These are phyloP conservation scores for Periconia digitata DNA, from an alignment of 2,329 filamentous ascomycete genomes.

Conservation along the genomic window DNA sequence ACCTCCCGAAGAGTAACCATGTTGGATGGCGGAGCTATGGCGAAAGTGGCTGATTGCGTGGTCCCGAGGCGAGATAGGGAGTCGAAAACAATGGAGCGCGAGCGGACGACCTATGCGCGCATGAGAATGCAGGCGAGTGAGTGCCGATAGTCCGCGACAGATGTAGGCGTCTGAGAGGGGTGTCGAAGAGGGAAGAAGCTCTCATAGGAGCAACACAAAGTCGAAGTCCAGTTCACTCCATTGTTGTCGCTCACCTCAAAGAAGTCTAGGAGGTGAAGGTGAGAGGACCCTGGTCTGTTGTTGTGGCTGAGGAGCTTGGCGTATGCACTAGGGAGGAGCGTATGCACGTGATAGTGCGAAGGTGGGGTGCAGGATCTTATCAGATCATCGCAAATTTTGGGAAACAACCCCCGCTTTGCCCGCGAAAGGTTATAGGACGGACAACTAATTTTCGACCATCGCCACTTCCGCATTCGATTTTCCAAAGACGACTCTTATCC, in stretches of 20 bases:
- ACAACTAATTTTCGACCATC: neutral
- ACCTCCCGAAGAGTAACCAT: conserved; percentile 39
- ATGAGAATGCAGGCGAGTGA: neutral
- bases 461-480: neutral
- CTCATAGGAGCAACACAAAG: neutral
- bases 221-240: neutral
- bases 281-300: conserved; percentile 1
- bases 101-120: neutral
- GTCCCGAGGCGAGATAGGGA: neutral
- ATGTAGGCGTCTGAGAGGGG: neutral
- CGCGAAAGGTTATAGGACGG: neutral
- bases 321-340: neutral
- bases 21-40: neutral
- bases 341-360: conserved; percentile 13
- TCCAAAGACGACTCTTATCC: neutral
- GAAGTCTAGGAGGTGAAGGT: neutral
- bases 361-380: conserved; percentile 22
- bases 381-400: conserved; percentile 23
- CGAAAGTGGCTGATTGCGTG: too few species aligned
- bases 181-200: neutral
- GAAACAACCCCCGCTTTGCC: conserved; percentile 14
- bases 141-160: neutral
- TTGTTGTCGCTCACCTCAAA: neutral
- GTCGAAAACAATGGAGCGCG: neutral
- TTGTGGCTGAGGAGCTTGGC: neutral